Evolutionary conservation across 139 green algal species (phyloP), one percentile per base, ranked within the genome.

Genomic region (Gonium pectorale): DNA sequence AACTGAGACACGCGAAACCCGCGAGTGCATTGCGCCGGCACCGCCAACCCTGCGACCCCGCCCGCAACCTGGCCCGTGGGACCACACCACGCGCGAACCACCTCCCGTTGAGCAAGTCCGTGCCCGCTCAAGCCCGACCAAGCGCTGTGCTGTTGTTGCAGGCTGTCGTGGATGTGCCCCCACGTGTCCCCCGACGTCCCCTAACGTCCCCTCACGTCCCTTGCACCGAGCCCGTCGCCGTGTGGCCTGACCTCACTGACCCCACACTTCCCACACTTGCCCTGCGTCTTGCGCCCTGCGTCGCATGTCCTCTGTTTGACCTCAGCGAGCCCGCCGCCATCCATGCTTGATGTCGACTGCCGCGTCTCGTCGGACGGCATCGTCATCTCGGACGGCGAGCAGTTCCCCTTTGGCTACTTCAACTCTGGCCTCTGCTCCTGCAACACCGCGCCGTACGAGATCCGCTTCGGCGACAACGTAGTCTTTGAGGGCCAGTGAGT

Each of bases 341-440:
- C 26, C 19, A 59, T 8, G 56, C 40, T 19, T 59, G 5, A 66
- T 41, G 67, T 74, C 24, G 37, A 37, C 4, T 74, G 67, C 67
- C 37, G 41, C 40, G 40, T 59, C 40, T 59, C 26, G 26, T 22
- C 8, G 11, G 7, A 8, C 33, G 46, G 35, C 2, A 4, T 40
- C 0, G 13, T 81, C 2, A 54, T 81, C 38, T 17, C 38, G 7
- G 73, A 81, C 54, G 56, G 73, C 15, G 73, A 81, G 54, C 54
- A 70, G 56, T 69, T 81, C 35, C 72, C 72, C 19, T 80, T 67
- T 52, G 72, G 72, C 52, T 21, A 38, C 6, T 80, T 67, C 71
- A 19, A 41, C 24, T 29, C 31, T 6, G 6, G 21, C 38, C 17
- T 56, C 2, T 81, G 73, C 73, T 22, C 37, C 54, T 81, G 73